Base-by-base conservation (phyloP, 2,329 filamentous ascomycete species). In the Proliferodiscus dingleyae region DNA sequence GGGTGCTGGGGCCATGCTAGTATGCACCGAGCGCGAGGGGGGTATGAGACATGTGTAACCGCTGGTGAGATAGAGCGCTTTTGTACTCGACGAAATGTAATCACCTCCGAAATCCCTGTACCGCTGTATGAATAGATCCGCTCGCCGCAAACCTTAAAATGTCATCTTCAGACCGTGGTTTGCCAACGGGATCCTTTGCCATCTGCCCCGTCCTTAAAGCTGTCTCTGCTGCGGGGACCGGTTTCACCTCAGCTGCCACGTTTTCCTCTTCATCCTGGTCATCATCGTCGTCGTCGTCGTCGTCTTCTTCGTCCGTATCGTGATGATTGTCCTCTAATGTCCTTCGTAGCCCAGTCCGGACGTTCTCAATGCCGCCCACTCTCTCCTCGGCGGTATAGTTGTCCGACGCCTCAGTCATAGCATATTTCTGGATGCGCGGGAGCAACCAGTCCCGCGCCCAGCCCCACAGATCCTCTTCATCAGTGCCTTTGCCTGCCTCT, bases 331-430 rank as follows among this genome's bases (percentile, higher is more conserved):
- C 49, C 11, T 58, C 40, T 39, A 57, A 30, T 16, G 57, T 58
- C 23, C 78, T 73, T 60, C 66, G 74, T 60, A 93, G 64, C 0
- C 87, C 87, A 0, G 87, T 91, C 29, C 81, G 74, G 37, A 90
- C 83, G 56, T 80, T 83, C 58, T 85, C 77, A 9, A 84, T 64
- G 5, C 87, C 87, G 47, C 63, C 60, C 47, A 77, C 79, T 41
- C 77, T 74, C 69, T 93, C 88, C 57, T 83, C 82, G 3, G 78
- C 70, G 2, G 86, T 91, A 63, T 81, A 93, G 46, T 82, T 73
- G 45, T 85, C 82, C n/a, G 71, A 69, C 57, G 72, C 77, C 53
- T 80, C 71, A 26, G 69, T 64, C 26, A 56, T 48, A 13, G 68
- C 66, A 51, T 73, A 75, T 19, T 61, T 60, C 9, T 61, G 61